Conservation (phyloP, 139 green algal genomes). For the Eudorina sp. region DNA sequence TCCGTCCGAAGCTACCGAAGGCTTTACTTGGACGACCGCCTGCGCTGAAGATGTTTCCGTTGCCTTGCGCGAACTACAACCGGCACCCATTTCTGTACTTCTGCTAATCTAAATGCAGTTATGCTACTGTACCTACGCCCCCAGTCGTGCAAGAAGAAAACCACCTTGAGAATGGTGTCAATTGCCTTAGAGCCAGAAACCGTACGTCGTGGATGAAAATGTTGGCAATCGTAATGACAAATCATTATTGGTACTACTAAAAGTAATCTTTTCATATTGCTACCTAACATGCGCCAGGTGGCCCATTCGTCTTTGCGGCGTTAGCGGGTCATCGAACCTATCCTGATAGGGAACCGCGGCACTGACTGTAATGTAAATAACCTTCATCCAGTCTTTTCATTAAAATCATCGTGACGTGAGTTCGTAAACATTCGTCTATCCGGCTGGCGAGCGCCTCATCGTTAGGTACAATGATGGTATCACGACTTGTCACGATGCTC, state of each 20-base stretch:
- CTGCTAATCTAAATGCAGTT: background rate
- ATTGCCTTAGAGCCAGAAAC: background rate
- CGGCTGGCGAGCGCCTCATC: no score
- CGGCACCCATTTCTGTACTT: background rate
- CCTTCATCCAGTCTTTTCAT: no score
- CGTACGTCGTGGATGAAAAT: background rate
- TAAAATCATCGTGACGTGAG: no score
- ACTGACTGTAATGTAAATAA: no score
- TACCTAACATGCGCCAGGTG: background rate
- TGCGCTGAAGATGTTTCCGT: no score
- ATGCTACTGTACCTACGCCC: background rate
- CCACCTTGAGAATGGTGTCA: background rate
- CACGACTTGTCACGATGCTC: no score
- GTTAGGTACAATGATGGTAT: no score
- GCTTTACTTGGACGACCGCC: slow-evolving; percentile 13
- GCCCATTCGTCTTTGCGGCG: no score
- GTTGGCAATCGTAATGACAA: background rate
- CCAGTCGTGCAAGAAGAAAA: background rate
- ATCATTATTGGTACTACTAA: background rate
- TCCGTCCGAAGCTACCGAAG: background rate
- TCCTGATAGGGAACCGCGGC: background rate
- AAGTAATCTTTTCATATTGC: background rate
- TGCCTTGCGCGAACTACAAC: no score
- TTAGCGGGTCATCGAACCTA: background rate
- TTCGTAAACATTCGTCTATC: no score